phyloP scores from a whole-genome alignment of 176 grass and related monocot species.

The Urochloa ruziziensis region DNA sequence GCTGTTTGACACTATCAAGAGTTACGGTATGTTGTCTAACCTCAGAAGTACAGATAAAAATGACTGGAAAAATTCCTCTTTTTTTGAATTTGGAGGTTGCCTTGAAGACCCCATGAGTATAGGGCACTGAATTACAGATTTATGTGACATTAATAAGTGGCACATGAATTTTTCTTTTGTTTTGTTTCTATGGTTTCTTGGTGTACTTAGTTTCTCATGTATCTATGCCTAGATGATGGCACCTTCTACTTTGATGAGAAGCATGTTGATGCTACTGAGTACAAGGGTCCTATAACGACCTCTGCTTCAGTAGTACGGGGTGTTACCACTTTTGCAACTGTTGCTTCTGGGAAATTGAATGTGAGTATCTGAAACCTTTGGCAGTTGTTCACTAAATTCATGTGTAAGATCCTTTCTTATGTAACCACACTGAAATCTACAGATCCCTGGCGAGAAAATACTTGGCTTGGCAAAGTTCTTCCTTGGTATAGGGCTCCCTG shows the following conservation, averaged over 20 bases:
- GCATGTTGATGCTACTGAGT: constrained; percentile 72
- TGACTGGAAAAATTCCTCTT: not conserved
- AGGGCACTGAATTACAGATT: not conserved
- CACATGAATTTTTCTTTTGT: not conserved
- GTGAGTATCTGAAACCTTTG: constrained; percentile 33
- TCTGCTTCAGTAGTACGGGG: constrained; percentile 85
- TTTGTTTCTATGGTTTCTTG: not conserved
- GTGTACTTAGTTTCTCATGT: constrained; percentile 10
- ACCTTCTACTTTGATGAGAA: constrained; percentile 96
- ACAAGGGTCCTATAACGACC: constrained; percentile 84
- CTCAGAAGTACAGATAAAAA: not conserved
- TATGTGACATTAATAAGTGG: not conserved
- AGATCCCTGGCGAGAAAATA: constrained; percentile 89
- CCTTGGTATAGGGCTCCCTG: constrained; percentile 85
- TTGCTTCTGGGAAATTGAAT: constrained; percentile 79
- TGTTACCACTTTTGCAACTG: constrained; percentile 60
- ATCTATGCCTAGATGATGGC: constrained; percentile 64
- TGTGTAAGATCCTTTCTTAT: constrained; percentile 8
- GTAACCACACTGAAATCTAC: constrained; percentile 30
- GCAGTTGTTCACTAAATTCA: constrained; percentile 16
- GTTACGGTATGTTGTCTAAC: constrained; percentile 57
- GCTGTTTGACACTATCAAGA: constrained; percentile 89
- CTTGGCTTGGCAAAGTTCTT: constrained; percentile 88
- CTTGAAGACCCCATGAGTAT: not conserved
- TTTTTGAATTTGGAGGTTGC: not conserved